Evolutionary conservation across 1,284 basidiomycete species (phyloP).

Genomic region (Austroboletus novae-zelandiae): DNA sequence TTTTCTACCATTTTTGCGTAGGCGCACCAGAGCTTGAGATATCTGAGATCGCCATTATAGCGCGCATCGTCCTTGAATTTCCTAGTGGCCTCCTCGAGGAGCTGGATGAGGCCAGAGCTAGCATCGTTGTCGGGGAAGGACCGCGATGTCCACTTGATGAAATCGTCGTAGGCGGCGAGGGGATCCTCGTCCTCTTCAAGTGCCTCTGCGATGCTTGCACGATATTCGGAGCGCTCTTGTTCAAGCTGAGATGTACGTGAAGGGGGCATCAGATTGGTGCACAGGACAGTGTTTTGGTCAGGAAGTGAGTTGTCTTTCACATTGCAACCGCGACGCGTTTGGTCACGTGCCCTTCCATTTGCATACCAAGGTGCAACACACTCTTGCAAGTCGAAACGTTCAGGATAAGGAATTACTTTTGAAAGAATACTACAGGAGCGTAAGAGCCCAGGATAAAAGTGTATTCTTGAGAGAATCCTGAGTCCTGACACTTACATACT

Average conservation of each 20-base stretch:
- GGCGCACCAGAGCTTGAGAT: conserved; percentile 85
- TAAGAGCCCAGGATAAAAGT: too few species aligned
- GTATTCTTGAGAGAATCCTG: too few species aligned
- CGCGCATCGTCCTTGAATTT: conserved; percentile 77
- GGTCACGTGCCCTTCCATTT: conserved; percentile 24
- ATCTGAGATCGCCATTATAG: conserved; percentile 85
- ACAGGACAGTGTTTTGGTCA: background rate
- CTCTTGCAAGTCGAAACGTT: too few species aligned
- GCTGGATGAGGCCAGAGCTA: conserved; percentile 61
- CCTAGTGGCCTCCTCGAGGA: conserved; percentile 75
- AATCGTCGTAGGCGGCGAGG: conserved; percentile 53
- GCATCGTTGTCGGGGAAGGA: conserved; percentile 42
- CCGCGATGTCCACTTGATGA: conserved; percentile 63
- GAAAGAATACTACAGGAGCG: too few species aligned
- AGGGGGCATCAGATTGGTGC: conserved; percentile 21
- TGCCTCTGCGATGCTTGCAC: conserved; percentile 36
- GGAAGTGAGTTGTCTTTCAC: conserved; percentile 7
- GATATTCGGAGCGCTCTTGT: conserved; percentile 35
- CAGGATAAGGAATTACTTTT: too few species aligned
- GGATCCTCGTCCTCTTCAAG: conserved; percentile 61
- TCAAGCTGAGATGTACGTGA: conserved; percentile 31
- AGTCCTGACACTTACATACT: too few species aligned
- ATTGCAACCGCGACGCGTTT: conserved; percentile 30
- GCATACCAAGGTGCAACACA: too few species aligned
- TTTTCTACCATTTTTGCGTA: conserved; percentile 70